A percentile compares a stretch with the other conserved stretches of the same genome.
Evolutionary conservation across 164 flowering plant genomes (phyloP).

Genomic region (Aristolochia fimbriata): DNA sequence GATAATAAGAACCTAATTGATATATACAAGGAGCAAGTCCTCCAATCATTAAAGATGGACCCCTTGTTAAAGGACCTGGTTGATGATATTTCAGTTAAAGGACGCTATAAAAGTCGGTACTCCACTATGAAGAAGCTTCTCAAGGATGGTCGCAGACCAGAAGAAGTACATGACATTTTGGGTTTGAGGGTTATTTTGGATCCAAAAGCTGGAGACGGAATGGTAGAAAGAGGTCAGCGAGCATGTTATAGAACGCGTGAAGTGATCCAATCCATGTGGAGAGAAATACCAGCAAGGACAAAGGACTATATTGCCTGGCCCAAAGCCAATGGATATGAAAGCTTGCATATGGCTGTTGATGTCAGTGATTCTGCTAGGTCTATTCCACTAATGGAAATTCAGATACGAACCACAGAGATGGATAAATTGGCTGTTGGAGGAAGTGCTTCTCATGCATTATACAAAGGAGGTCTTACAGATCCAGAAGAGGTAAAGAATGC

Average conservation of each 20-base stretch:
- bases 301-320: conserved; percentile 80
- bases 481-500: conserved; percentile 59
- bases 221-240: conserved; percentile 34
- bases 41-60: conserved; percentile 42
- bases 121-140: conserved; percentile 93
- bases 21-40: conserved; percentile 48
- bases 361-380: conserved; percentile 42
- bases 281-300: conserved; percentile 59
- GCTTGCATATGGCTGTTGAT: conserved; percentile 93
- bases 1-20: conserved; percentile 55
- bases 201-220: conserved; percentile 31
- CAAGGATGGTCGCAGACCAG: conserved; percentile 71
- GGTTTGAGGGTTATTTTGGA: conserved; percentile 66
- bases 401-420: conserved; percentile 81
- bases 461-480: conserved; percentile 84
- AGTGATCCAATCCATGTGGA: conserved; percentile 64
- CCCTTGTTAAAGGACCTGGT: conserved; percentile 41
- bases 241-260: conserved; percentile 76
- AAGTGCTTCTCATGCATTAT: conserved; percentile 74
- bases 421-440: conserved; percentile 69
- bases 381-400: conserved; percentile 77
- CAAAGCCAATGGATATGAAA: conserved; percentile 80
- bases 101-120: conserved; percentile 87
- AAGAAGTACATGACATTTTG: conserved; percentile 73
- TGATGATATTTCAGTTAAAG: conserved; percentile 41